A percentile compares a stretch with the other conserved stretches of the same genome.
Conservation (phyloP, 2,329 filamentous ascomycete genomes). For the Albophoma yamanashiensis region DNA sequence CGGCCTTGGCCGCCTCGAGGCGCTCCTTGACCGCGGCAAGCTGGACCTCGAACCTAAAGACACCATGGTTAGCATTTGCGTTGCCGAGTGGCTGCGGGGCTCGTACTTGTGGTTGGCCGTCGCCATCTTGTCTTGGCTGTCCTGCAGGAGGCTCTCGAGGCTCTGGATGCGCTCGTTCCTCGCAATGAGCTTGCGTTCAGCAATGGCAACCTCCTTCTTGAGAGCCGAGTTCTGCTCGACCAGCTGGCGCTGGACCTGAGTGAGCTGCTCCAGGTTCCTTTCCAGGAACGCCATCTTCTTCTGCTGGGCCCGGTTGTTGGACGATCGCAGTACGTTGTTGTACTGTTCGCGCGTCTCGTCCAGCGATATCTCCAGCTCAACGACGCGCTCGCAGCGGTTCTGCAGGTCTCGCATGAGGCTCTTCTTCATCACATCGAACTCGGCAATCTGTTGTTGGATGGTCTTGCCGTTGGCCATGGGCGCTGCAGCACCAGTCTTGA, state of each 20-base stretch:
- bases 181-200: conserved; percentile 92
- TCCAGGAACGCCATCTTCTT: conserved; percentile 99
- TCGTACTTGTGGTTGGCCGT: conserved; percentile 93
- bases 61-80: neutral
- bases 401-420: conserved; percentile 97
- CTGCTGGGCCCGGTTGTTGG: conserved; percentile 96
- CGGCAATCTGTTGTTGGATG: conserved; percentile 92
- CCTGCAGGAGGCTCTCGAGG: conserved; percentile 82
- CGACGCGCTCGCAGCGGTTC: conserved; percentile 94
- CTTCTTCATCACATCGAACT: conserved; percentile 99
- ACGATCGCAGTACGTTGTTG: conserved; percentile 93
- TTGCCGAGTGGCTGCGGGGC: neutral
- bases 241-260: conserved; percentile 91
- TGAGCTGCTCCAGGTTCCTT: conserved; percentile 94
- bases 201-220: conserved; percentile 99
- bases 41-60: conserved; percentile 81
- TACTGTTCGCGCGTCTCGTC: conserved; percentile 98
- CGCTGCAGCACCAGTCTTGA: conserved; percentile 49
- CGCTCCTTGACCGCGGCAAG: conserved; percentile 96
- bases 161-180: conserved; percentile 95
- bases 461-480: conserved; percentile 77
- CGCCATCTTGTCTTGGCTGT: conserved; percentile 97
- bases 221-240: conserved; percentile 95
- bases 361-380: conserved; percentile 94
- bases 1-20: conserved; percentile 86